Evolutionary conservation across 2,329 filamentous ascomycete species (phyloP), one percentile per base, ranked within the genome.

Genomic region (Emmonsiellopsis sp.): DNA sequence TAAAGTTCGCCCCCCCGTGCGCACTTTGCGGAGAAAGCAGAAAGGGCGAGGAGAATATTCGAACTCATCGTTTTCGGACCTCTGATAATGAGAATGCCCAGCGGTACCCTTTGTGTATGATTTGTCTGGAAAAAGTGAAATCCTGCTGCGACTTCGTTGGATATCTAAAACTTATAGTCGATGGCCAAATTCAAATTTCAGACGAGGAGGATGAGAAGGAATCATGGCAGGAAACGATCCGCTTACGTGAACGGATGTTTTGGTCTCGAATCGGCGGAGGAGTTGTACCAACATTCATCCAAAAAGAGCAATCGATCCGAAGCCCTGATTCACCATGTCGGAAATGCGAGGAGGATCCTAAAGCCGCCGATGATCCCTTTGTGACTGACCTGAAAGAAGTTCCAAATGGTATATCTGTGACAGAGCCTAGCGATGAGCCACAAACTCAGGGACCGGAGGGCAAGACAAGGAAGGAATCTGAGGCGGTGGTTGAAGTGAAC

Each of bases 171-270:
- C 88, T 97, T 71, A 81, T 97, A 54, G 88, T 92, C 60, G 92
- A 96, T 62, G 93, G 93, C 2, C 87, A 95, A 63, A 93, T 93
- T 84, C 83, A 88, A 49, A 85, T 86, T 10, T 87, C 91, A 46
- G 87, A 87, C 53, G 82, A 86, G 40, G 88, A 93, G 49, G 87
- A 90, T 36, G 88, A 94, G 70, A 88, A 87, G 64, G 82, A 83
- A 32, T 89, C 90, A 0, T 98, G 93, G 93, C 92, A 97, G 66
- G 93, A 98, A 73, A 89, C 89, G 54, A 87, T 96, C 9, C 82
- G 86, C 33, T 71, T 97, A 47, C 80, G 93, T 49, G 93, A 98
- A 68, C 85, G 92, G 61, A 95, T 98, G 87, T 98, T 98, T 67
- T 98, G 93, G 93, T 83, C 88, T 49, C 82, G 93, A 53, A 83